phyloP scores from a whole-genome alignment of 352 stramenopile species.

The Phytopythium mirpurense region DNA sequence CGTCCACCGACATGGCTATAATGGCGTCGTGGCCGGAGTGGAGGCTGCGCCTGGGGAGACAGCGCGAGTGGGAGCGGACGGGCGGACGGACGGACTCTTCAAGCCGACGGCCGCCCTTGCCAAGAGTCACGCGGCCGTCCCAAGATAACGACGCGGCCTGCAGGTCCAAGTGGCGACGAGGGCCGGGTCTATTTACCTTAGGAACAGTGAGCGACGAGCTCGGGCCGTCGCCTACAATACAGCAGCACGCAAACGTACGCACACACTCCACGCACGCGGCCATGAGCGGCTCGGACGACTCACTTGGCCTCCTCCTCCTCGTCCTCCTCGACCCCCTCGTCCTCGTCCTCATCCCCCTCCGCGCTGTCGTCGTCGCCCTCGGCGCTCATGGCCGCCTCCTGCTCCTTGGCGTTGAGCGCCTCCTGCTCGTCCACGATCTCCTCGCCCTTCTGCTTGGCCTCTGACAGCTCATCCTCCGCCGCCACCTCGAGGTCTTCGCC shows the following conservation, averaged over 20 bases:
- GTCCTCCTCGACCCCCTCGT: not conserved
- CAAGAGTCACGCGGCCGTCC: not conserved
- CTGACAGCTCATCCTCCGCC: slow-evolving; percentile 3
- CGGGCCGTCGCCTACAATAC: slow-evolving; percentile 6
- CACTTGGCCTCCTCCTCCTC: slow-evolving; percentile 1
- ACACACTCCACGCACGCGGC: not conserved
- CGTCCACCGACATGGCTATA: slow-evolving; percentile 39
- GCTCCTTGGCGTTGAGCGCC: slow-evolving; percentile 1
- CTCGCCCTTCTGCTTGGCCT: slow-evolving; percentile 4
- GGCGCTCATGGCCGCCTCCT: slow-evolving; percentile 1
- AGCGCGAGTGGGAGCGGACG: not conserved
- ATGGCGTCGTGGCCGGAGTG: not conserved
- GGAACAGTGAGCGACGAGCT: slow-evolving; percentile 1
- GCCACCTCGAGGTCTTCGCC: slow-evolving; percentile 3
- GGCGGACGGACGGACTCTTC: too few species aligned
- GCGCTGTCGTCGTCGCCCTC: not conserved
- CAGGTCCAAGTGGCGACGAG: not conserved
- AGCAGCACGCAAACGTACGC: slow-evolving; percentile 1
- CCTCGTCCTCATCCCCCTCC: not conserved
- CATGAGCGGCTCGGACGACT: not conserved
- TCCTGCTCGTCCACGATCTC: slow-evolving; percentile 7
- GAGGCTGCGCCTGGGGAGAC: not conserved
- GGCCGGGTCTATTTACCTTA: slow-evolving; percentile 6
- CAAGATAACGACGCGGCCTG: slow-evolving; percentile 1
- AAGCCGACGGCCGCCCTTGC: not conserved